Conservation (phyloP, 2,329 filamentous ascomycete species). For the Pleomassaria siparia region DNA sequence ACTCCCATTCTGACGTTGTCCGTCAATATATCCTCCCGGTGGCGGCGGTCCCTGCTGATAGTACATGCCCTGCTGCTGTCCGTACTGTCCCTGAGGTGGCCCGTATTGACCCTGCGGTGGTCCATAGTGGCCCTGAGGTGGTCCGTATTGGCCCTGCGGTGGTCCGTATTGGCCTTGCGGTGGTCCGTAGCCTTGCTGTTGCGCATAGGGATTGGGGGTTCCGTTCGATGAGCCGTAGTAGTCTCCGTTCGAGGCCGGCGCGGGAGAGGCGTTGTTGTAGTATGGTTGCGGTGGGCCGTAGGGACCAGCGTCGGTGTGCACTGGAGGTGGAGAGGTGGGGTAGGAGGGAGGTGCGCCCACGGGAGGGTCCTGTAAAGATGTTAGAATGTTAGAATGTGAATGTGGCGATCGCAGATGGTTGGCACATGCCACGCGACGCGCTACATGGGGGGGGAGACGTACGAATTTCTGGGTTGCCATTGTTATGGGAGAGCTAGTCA, state of each 20-base stretch:
- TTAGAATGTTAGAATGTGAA: not conserved
- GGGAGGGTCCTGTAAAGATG: constrained; percentile 17
- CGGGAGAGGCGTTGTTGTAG: constrained; percentile 16
- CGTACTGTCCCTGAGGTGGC: not conserved
- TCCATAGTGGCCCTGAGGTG: constrained; percentile 11
- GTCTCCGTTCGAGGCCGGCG: constrained; percentile 13
- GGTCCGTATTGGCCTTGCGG: constrained; percentile 3
- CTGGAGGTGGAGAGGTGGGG: constrained; percentile 34
- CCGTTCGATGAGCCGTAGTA: constrained; percentile 13
- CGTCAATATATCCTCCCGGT: constrained; percentile 43
- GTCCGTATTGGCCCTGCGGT: constrained; percentile 7
- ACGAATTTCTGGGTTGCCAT: constrained; percentile 31
- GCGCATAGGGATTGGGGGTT: constrained; percentile 19
- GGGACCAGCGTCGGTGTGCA: constrained; percentile 33
- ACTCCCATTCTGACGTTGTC: constrained; percentile 32
- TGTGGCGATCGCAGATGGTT: not conserved
- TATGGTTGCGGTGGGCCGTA: constrained; percentile 24
- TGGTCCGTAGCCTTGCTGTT: constrained; percentile 1
- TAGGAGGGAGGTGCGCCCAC: constrained; percentile 37
- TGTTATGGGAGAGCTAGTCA: not conserved
- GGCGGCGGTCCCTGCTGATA: constrained; percentile 37
- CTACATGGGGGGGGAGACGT: constrained; percentile 15
- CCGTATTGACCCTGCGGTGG: constrained; percentile 7
- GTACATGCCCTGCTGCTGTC: constrained; percentile 26
- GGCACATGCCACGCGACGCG: not conserved